These are phyloP conservation scores for Acacia concinna DNA, from an alignment of 331 rosid genomes.

Conservation along the genomic window DNA sequence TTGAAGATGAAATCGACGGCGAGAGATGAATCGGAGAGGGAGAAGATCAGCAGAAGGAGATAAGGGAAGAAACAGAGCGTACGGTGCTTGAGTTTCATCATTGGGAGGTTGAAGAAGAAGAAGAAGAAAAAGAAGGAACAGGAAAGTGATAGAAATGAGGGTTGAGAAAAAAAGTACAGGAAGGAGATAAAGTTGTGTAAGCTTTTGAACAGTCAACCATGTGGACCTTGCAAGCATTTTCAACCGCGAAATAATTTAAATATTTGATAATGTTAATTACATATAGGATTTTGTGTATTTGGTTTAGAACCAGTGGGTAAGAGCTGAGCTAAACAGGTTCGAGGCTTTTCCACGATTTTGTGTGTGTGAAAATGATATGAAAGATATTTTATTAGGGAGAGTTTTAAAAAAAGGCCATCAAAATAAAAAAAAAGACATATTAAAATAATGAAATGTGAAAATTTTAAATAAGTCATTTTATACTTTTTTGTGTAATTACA, in stretches of 20 bases:
- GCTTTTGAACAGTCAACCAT: background rate
- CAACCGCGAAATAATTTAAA: background rate
- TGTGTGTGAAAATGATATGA: background rate
- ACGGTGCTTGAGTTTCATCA: constrained; percentile 28
- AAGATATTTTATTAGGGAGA: background rate
- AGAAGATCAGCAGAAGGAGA: constrained; percentile 1
- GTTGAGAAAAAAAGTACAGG: background rate
- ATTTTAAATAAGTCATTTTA: no score
- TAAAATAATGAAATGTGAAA: no score
- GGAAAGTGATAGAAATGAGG: background rate
- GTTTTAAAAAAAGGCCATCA: no score
- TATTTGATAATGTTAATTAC: background rate
- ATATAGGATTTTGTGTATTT: background rate
- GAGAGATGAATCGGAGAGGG: constrained; percentile 12
- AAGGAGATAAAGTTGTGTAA: background rate
- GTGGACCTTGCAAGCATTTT: background rate
- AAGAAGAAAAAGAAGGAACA: background rate
- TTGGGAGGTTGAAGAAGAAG: constrained; percentile 20
- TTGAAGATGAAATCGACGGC: constrained; percentile 71
- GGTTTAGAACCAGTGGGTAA: background rate
- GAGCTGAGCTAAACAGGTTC: background rate
- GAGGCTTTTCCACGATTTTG: background rate
- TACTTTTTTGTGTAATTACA: no score
- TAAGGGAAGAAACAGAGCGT: background rate
- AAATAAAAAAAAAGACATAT: no score